Conservation (phyloP, 108 stramenopile species). For the Discostella stelligeroides region DNA sequence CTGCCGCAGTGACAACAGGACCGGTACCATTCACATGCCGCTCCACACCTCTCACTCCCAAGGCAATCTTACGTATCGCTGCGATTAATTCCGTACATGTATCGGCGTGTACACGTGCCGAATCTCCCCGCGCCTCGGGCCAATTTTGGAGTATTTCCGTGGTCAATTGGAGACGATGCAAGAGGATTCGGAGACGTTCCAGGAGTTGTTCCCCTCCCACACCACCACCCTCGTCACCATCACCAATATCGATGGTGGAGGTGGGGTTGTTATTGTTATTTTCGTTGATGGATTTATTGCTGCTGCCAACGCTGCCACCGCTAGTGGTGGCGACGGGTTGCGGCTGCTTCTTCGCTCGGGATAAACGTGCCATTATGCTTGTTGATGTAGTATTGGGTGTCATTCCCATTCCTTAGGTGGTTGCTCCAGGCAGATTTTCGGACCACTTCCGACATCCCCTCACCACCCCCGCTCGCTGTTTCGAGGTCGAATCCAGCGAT, state of each 20-base stretch:
- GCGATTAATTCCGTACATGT: constrained; percentile 63
- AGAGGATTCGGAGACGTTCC: constrained; percentile 66
- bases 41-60: constrained; percentile 59
- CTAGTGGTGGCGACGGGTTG: no score
- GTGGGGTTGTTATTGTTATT: not conserved
- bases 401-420: no score
- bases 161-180: constrained; percentile 56
- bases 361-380: no score
- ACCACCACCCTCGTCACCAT: not conserved
- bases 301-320: no score
- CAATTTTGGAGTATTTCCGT: constrained; percentile 74
- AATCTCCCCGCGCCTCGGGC: constrained; percentile 66
- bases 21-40: constrained; percentile 54
- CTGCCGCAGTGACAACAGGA: no score
- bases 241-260: not conserved
- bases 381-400: no score
- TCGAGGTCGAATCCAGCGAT: no score
- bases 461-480: no score
- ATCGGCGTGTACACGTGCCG: constrained; percentile 65
- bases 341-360: no score
- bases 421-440: no score
- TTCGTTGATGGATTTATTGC: no score
- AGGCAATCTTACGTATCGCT: constrained; percentile 53
- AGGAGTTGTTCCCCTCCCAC: constrained; percentile 49
- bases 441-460: no score